Evolutionary conservation across 441 rosid genomes (phyloP).

Genomic region (Pelargonium myrrhifolium): DNA sequence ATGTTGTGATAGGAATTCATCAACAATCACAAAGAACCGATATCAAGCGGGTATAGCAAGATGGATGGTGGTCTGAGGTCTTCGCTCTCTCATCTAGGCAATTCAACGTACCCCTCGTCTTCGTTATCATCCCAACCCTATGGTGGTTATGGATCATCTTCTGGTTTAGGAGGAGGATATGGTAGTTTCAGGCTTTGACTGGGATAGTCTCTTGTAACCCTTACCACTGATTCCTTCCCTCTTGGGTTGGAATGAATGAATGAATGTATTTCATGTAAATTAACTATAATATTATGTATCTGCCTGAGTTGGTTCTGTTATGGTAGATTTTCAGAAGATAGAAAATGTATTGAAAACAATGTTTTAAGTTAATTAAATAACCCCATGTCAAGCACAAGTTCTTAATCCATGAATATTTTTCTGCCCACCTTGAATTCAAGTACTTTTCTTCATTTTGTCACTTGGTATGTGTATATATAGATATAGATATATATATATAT

Average conservation of each 20-base stretch:
- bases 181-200: constrained; percentile 33
- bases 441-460: too few species aligned
- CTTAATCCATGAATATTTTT: too few species aligned
- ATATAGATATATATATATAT: too few species aligned
- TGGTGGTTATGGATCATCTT: constrained; percentile 47
- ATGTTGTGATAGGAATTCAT: constrained; percentile 42
- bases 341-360: neutral
- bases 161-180: constrained; percentile 38
- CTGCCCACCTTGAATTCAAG: too few species aligned
- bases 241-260: neutral
- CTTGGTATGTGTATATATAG: too few species aligned
- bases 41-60: constrained; percentile 35
- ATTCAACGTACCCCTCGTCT: constrained; percentile 28
- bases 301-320: too few species aligned
- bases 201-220: neutral
- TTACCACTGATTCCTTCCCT: neutral
- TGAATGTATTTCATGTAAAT: constrained; percentile 16
- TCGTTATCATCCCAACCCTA: constrained; percentile 36
- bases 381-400: too few species aligned
- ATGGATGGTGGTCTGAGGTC: constrained; percentile 40
- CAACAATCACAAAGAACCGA: constrained; percentile 39
- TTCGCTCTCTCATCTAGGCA: constrained; percentile 36
- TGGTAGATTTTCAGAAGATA: neutral
- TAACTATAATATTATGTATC: neutral
- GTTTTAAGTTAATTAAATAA: too few species aligned